Conservation (phyloP, 2,329 filamentous ascomycete genomes). For the Stemphylium beticola region DNA sequence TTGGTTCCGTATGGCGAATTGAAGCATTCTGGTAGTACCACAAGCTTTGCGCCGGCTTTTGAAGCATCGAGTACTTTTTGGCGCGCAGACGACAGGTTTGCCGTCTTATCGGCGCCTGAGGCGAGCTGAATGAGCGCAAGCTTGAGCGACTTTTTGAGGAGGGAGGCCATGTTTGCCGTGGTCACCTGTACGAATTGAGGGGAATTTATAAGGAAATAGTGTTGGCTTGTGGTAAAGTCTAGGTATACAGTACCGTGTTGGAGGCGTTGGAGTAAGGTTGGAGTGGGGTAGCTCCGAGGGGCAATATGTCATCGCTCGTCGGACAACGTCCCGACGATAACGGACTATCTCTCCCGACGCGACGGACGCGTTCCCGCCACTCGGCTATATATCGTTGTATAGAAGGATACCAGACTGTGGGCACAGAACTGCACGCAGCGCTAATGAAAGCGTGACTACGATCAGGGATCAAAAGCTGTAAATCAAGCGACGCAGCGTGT, state of each 20-base stretch:
- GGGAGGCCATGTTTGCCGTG: slow-evolving; percentile 27
- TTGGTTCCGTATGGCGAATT: slow-evolving; percentile 95
- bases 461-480: neutral
- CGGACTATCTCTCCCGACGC: slow-evolving; percentile 7
- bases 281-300: slow-evolving; percentile 12
- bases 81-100: slow-evolving; percentile 82
- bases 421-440: too few species aligned
- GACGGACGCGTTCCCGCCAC: neutral
- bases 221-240: neutral
- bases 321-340: slow-evolving; percentile 4
- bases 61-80: slow-evolving; percentile 84
- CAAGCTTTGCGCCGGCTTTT: slow-evolving; percentile 74
- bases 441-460: neutral
- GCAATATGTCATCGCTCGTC: slow-evolving; percentile 8
- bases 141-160: slow-evolving; percentile 48
- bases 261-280: slow-evolving; percentile 8
- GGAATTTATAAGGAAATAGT: neutral
- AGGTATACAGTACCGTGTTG: neutral
- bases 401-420: too few species aligned
- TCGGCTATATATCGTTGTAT: too few species aligned
- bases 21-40: slow-evolving; percentile 97
- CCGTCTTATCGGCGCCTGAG: slow-evolving; percentile 72
- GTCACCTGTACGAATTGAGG: neutral
- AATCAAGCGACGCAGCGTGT: neutral
- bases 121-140: slow-evolving; percentile 58